These are phyloP conservation scores for Kodamaea sagamina DNA, from an alignment of 805 yeast genomes.

Conservation along the genomic window DNA sequence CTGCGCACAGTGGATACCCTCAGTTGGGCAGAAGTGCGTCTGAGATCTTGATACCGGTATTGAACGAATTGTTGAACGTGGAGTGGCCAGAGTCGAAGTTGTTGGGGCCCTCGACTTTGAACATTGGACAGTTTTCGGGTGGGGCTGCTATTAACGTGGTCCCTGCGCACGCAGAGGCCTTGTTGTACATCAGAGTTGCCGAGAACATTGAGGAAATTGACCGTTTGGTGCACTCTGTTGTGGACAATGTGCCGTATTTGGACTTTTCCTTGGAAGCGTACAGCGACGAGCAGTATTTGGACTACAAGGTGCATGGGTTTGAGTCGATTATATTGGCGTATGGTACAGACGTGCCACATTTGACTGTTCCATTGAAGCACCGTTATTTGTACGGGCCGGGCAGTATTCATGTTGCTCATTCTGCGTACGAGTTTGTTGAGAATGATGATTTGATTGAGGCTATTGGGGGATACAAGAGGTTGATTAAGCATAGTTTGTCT, in stretches of 20 bases:
- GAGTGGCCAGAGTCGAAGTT: constrained; percentile 52
- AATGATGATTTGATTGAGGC: constrained; percentile 49
- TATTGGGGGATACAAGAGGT: constrained; percentile 52
- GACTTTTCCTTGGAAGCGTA: constrained; percentile 18
- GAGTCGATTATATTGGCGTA: constrained; percentile 53
- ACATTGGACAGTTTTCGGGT: constrained; percentile 57
- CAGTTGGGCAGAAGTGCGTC: constrained; percentile 66
- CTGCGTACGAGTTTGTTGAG: constrained; percentile 55
- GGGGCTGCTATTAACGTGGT: constrained; percentile 71
- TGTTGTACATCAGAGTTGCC: constrained; percentile 55
- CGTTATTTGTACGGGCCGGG: constrained; percentile 71
- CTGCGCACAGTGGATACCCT: constrained; percentile 72
- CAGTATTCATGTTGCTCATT: constrained; percentile 60
- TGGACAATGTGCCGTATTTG: constrained; percentile 30
- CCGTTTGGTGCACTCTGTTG: constrained; percentile 34
- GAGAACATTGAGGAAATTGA: constrained; percentile 42
- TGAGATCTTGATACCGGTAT: constrained; percentile 52
- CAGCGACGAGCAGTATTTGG: constrained; percentile 49
- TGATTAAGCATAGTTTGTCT: constrained; percentile 31
- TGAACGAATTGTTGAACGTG: constrained; percentile 45
- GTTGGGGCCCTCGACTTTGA: constrained; percentile 63
- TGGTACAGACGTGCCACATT: constrained; percentile 44
- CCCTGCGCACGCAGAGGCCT: constrained; percentile 58
- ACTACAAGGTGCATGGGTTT: constrained; percentile 66
- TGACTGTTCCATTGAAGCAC: constrained; percentile 23